Conservation (phyloP, 2,329 filamentous ascomycete species). For the Acrodontium crateriforme region DNA sequence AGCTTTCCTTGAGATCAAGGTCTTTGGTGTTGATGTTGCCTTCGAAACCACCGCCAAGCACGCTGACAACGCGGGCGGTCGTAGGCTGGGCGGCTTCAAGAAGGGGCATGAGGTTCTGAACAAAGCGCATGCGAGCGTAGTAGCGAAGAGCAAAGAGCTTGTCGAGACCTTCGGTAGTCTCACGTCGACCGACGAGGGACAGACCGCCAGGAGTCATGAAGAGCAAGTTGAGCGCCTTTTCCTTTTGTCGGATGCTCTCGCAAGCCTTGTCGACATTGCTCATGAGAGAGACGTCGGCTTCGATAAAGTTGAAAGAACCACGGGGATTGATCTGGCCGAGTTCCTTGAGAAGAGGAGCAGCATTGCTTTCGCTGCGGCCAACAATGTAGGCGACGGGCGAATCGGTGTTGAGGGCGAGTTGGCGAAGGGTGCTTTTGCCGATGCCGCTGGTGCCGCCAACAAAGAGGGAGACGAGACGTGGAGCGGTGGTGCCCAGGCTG, state of each 20-base stretch:
- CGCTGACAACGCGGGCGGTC: conserved; percentile 9
- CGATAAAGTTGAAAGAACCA: conserved; percentile 8
- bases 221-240: conserved; percentile 18
- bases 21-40: conserved; percentile 4
- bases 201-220: conserved; percentile 27
- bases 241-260: conserved; percentile 9
- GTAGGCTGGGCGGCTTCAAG: conserved; percentile 4
- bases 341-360: no score
- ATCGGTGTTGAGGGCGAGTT: conserved; percentile 4
- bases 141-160: conserved; percentile 11
- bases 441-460: conserved; percentile 12
- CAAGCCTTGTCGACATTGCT: conserved; percentile 12
- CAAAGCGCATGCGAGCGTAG: conserved; percentile 14
- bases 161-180: conserved; percentile 13
- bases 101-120: conserved; percentile 8
- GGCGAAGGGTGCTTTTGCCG: conserved; percentile 8
- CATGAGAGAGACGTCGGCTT: conserved; percentile 14
- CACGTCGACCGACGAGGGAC: conserved; percentile 11
- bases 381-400: conserved; percentile 8
- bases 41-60: conserved; percentile 12
- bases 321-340: no score
- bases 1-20: conserved; percentile 9
- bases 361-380: conserved; percentile 7
- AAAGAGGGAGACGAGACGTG: conserved; percentile 9
- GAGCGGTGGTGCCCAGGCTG: background rate